phyloP scores from a whole-genome alignment of 352 stramenopile species.

The Phytophthora citricola region DNA sequence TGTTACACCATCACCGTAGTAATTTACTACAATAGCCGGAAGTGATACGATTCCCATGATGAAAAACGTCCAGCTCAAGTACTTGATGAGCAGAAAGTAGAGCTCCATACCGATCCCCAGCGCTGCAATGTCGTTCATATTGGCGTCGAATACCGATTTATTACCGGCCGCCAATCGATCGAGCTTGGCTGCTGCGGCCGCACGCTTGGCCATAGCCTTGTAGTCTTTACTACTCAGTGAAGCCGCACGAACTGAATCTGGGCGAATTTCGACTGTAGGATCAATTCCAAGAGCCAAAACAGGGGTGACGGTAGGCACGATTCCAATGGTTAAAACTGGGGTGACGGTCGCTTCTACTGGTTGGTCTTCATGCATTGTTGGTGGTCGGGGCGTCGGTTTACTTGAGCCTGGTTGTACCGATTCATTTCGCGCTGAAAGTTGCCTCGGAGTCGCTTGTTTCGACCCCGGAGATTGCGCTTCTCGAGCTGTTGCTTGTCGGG shows the following conservation, averaged over 20 bases:
- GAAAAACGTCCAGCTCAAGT: slow-evolving; percentile 66
- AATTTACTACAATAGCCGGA: slow-evolving; percentile 69
- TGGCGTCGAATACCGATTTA: slow-evolving; percentile 67
- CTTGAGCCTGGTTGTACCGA: slow-evolving; percentile 8
- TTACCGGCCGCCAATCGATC: slow-evolving; percentile 69
- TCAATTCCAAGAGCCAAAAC: slow-evolving; percentile 11
- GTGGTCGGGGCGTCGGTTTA: slow-evolving; percentile 16
- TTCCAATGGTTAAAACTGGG: not conserved
- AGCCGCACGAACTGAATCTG: slow-evolving; percentile 1
- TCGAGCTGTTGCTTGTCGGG: slow-evolving; percentile 17
- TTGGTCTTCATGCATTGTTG: slow-evolving; percentile 3
- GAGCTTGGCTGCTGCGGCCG: slow-evolving; percentile 42
- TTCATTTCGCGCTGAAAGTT: slow-evolving; percentile 19
- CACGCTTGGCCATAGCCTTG: slow-evolving; percentile 61
- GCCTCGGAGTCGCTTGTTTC: slow-evolving; percentile 20
- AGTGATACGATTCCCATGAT: slow-evolving; percentile 75
- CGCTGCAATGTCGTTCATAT: slow-evolving; percentile 77
- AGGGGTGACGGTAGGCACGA: too few species aligned
- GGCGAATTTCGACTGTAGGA: not conserved
- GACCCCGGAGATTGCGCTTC: slow-evolving; percentile 21
- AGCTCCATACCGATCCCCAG: slow-evolving; percentile 86
- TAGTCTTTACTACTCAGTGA: slow-evolving; percentile 58
- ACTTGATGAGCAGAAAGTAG: slow-evolving; percentile 89
- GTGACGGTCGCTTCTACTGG: slow-evolving; percentile 1
- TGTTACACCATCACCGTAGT: slow-evolving; percentile 70